These are phyloP conservation scores for Brassica nigra DNA, from an alignment of 345 rosid genomes.

Conservation along the genomic window DNA sequence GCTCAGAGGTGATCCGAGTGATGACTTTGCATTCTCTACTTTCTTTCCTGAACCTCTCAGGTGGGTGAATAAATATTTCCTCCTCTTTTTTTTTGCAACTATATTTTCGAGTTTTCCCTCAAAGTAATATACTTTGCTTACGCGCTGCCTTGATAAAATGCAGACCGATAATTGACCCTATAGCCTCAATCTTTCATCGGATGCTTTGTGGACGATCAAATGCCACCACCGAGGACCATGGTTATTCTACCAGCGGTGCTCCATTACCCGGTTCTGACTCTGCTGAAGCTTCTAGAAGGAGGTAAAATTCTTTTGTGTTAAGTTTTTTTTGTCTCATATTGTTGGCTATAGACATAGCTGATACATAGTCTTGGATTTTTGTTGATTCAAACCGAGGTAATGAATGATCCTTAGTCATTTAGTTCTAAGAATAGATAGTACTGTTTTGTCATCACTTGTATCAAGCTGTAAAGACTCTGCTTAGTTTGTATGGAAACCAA, in stretches of 20 bases:
- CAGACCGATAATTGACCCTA: constrained; percentile 88
- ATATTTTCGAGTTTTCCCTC: background rate
- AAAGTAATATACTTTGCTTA: background rate
- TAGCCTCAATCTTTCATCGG: constrained; percentile 78
- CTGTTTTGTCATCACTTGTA: background rate
- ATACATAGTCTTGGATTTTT: constrained; percentile 9
- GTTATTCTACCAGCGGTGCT: constrained; percentile 58
- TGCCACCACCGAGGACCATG: constrained; percentile 50
- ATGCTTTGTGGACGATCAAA: constrained; percentile 79
- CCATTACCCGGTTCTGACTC: constrained; percentile 96
- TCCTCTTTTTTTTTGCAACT: background rate
- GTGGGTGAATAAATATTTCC: constrained; percentile 40
- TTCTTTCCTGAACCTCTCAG: constrained; percentile 91
- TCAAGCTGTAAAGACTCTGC: background rate
- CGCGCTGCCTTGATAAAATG: background rate
- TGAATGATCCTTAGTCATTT: background rate
- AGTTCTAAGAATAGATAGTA: background rate
- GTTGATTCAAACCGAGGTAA: constrained; percentile 22
- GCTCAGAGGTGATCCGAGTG: constrained; percentile 91
- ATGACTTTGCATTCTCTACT: constrained; percentile 88
- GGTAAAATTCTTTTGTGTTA: constrained; percentile 46
- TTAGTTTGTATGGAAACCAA: background rate
- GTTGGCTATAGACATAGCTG: background rate
- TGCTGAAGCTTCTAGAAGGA: constrained; percentile 92
- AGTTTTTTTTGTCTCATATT: background rate